These are phyloP conservation scores for Lachnellula hyalina DNA, from an alignment of 2,329 filamentous ascomycete genomes.

Conservation along the genomic window DNA sequence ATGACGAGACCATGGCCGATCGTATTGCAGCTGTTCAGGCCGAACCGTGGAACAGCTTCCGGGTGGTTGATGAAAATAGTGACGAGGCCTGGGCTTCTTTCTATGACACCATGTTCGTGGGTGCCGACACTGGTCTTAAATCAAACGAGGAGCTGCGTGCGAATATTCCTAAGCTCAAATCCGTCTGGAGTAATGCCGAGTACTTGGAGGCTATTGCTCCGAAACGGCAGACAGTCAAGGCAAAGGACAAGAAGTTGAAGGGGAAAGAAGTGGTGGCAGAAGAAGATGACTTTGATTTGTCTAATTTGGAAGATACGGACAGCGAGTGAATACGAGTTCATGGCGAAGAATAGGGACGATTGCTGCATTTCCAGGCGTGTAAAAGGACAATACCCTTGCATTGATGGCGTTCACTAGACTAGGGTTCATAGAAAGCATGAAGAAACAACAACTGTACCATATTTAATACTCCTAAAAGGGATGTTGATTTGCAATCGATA, in stretches of 20 bases:
- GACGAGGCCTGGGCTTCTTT: constrained; percentile 72
- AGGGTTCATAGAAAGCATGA: neutral
- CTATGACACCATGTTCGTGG: constrained; percentile 60
- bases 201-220: constrained; percentile 61
- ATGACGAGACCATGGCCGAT: constrained; percentile 67
- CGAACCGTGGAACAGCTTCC: constrained; percentile 74
- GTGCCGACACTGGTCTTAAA: constrained; percentile 12
- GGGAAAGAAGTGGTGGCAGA: constrained; percentile 14
- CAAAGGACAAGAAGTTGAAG: constrained; percentile 13
- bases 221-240: constrained; percentile 3
- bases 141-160: constrained; percentile 14
- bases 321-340: neutral
- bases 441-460: neutral
- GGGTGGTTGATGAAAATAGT: constrained; percentile 77
- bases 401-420: neutral
- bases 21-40: constrained; percentile 73
- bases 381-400: constrained; percentile 24
- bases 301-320: constrained; percentile 9
- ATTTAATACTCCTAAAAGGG: neutral
- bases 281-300: constrained; percentile 14
- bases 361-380: constrained; percentile 18
- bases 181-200: constrained; percentile 50
- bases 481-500: neutral
- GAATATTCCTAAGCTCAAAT: constrained; percentile 38
- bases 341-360: neutral